Evolutionary conservation across 2,329 filamentous ascomycete genomes (phyloP), one percentile per base, ranked within the genome.

Genomic region (Catunica adiposa): DNA sequence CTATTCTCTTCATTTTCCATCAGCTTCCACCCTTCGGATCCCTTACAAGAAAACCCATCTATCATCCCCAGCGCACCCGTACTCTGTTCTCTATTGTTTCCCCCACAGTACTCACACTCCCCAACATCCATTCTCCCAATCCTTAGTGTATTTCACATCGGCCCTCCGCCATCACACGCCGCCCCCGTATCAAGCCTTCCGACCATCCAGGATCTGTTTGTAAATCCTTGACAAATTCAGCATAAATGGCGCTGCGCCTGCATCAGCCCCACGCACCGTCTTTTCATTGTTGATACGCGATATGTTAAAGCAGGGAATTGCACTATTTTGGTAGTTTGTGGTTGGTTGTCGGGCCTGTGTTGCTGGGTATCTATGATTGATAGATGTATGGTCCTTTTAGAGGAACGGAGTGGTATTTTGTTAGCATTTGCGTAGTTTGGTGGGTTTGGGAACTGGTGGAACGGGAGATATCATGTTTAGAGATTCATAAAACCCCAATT

Each of bases 231-330:
- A 44, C 40, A 44, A 17, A n/a, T 44, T 22, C 11, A 44, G 15
- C 40, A 44, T 22, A 44, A n/a, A 44, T 7, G 20, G 20, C 40
- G 4, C n/a, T n/a, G 2, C 40, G 22, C 22, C 44, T 48, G 23
- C 22, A 48, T 48, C 23, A 48, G 22, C 23, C 44, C 44, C 9
- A 48, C 23, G 44, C 44, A 15, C 44, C 23, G 23, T 48, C 17
- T 48, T 48, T 48, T 48, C 44, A 23, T 48, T 48, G 20, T 48
- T 48, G 44, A 48, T 48, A 48, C 44, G 44, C 22, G 23, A 48
- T 8, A 25, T 23, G 9, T 48, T 25, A 3, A 44, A 44, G 20
- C 40, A 44, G 40, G 40, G 40, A 44, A 44, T n/a, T 8, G 3
- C 37, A 38, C 37, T 11, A 3, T 7, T 5, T 44, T 44, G 40